phyloP scores from a whole-genome alignment of 495 filamentous ascomycete species.

The Geopyxis carbonaria region DNA sequence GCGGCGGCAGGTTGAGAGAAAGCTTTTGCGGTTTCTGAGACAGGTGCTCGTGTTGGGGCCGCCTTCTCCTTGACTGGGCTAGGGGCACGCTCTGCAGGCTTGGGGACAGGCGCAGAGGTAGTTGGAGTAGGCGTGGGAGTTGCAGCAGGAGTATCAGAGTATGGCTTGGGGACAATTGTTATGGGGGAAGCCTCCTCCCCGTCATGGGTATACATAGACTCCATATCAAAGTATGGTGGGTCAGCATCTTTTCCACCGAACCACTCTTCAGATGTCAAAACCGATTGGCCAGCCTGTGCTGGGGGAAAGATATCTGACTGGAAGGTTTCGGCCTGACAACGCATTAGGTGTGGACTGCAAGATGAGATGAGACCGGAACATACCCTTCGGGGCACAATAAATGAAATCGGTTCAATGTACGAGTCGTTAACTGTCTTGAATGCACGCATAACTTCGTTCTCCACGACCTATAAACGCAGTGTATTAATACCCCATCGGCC shows the following conservation, averaged over 20 bases:
- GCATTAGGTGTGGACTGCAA: neutral
- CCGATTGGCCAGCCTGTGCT: slow-evolving; percentile 55
- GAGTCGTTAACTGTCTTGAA: slow-evolving; percentile 92
- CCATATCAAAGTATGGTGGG: slow-evolving; percentile 81
- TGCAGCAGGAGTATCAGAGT: slow-evolving; percentile 22
- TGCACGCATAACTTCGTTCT: slow-evolving; percentile 87
- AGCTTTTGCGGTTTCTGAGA: slow-evolving; percentile 23
- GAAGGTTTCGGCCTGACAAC: slow-evolving; percentile 72
- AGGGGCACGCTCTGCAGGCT: slow-evolving; percentile 34
- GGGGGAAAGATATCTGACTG: slow-evolving; percentile 95
- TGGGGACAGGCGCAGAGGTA: slow-evolving; percentile 29
- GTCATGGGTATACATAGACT: slow-evolving; percentile 58
- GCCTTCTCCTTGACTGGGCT: slow-evolving; percentile 36
- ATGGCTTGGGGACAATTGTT: slow-evolving; percentile 3
- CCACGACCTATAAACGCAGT: slow-evolving; percentile 43
- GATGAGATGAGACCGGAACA: neutral
- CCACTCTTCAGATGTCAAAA: slow-evolving; percentile 68
- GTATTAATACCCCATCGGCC: neutral
- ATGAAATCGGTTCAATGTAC: slow-evolving; percentile 92
- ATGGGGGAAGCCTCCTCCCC: slow-evolving; percentile 29
- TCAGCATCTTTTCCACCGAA: slow-evolving; percentile 63
- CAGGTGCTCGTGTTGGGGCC: slow-evolving; percentile 33
- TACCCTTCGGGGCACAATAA: slow-evolving; percentile 65
- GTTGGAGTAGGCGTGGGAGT: slow-evolving; percentile 29
- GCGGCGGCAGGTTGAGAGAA: slow-evolving; percentile 32